phyloP scores from a whole-genome alignment of 1,284 basidiomycete species.

The Malassezia nana region DNA sequence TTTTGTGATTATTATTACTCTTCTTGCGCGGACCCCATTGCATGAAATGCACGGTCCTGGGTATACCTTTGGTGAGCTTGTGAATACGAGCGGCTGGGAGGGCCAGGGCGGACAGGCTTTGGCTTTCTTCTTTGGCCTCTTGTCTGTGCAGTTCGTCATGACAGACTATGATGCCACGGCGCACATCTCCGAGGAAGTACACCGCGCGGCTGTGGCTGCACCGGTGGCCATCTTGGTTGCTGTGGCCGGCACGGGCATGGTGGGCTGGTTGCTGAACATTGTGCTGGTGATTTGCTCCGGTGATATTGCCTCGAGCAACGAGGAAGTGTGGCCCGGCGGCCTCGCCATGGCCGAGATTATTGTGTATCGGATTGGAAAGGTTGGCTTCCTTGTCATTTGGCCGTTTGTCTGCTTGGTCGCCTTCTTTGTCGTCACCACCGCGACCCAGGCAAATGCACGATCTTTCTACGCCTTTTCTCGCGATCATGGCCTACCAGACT shows the following conservation, averaged over 20 bases:
- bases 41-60: constrained; percentile 62
- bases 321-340: constrained; percentile 35
- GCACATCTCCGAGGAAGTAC: constrained; percentile 86
- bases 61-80: constrained; percentile 61
- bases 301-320: constrained; percentile 27
- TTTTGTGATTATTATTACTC: constrained; percentile 63
- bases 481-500: constrained; percentile 70
- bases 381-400: constrained; percentile 60
- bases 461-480: constrained; percentile 83
- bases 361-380: constrained; percentile 32
- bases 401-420: constrained; percentile 45
- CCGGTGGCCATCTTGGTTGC: constrained; percentile 72
- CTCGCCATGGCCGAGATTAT: constrained; percentile 45
- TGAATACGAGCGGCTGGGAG: constrained; percentile 58
- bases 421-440: constrained; percentile 51
- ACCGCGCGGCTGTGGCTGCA: constrained; percentile 71
- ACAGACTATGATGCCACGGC: constrained; percentile 56
- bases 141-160: constrained; percentile 66
- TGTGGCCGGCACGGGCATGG: constrained; percentile 52
- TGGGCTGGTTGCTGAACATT: constrained; percentile 49
- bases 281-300: constrained; percentile 67
- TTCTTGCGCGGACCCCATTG: constrained; percentile 61
- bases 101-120: constrained; percentile 68
- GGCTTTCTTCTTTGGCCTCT: constrained; percentile 73
- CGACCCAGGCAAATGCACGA: constrained; percentile 74